A percentile compares a stretch with the other conserved stretches of the same genome.
These are phyloP conservation scores for Irineochytrium annulatum DNA, from an alignment of 192 early-diverging fungal genomes.

Conservation along the genomic window DNA sequence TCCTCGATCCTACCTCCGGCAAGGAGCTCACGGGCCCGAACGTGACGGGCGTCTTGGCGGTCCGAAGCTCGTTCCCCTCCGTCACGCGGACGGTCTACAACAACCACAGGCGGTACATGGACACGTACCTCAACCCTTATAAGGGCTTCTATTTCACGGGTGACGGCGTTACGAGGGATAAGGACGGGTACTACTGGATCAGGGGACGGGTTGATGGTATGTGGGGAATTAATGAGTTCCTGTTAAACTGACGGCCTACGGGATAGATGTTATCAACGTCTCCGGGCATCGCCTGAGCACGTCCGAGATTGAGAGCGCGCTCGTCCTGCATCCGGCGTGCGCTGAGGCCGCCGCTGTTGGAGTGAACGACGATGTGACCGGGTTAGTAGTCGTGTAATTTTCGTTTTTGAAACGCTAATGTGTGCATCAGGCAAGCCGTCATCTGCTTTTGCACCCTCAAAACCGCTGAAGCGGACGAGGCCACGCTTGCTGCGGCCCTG, in stretches of 20 bases:
- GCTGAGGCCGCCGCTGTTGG: slow-evolving; percentile 92
- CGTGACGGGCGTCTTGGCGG: slow-evolving; percentile 87
- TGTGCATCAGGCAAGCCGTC: slow-evolving; percentile 75
- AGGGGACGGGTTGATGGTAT: slow-evolving; percentile 71
- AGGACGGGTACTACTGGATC: slow-evolving; percentile 95
- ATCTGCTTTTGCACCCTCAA: slow-evolving; percentile 83
- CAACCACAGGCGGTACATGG: slow-evolving; percentile 87
- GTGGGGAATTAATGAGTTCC: not conserved
- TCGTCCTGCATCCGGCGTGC: slow-evolving; percentile 69
- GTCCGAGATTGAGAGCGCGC: slow-evolving; percentile 89
- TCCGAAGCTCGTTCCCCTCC: slow-evolving; percentile 84
- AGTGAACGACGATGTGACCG: slow-evolving; percentile 81
- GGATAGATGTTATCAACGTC: slow-evolving; percentile 92
- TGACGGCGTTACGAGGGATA: slow-evolving; percentile 86
- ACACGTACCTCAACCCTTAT: slow-evolving; percentile 90
- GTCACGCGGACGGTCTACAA: slow-evolving; percentile 89
- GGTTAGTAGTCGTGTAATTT: no score
- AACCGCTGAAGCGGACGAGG: slow-evolving; percentile 43
- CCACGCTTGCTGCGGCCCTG: slow-evolving; percentile 57
- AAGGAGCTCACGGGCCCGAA: slow-evolving; percentile 77
- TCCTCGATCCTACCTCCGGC: slow-evolving; percentile 83
- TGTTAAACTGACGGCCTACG: no score
- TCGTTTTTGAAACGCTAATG: no score
- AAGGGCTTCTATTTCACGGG: slow-evolving; percentile 93
- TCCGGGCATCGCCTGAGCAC: slow-evolving; percentile 91